Percentiles rank a stretch among this genome's conserved stretches.
These are phyloP conservation scores for Microstegium vimineum DNA, from an alignment of 176 grass and related monocot species.

Conservation along the genomic window DNA sequence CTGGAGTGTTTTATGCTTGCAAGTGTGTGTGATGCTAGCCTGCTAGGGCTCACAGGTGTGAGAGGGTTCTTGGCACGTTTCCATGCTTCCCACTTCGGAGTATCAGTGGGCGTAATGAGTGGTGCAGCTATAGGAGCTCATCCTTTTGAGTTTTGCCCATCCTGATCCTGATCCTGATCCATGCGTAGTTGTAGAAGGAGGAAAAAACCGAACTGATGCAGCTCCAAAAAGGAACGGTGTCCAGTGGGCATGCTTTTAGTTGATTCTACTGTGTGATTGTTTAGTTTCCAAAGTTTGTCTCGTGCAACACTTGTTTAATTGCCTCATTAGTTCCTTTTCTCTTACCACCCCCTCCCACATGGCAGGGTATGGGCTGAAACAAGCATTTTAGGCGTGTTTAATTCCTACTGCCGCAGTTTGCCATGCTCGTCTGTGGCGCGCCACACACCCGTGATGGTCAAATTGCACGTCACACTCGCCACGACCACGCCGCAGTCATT, in stretches of 20 bases:
- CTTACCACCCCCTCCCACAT: background rate
- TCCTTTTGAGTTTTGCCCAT: background rate
- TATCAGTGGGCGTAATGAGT: background rate
- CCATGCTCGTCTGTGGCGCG: too few relatives aligned
- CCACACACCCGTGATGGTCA: too few relatives aligned
- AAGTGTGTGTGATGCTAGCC: too few relatives aligned
- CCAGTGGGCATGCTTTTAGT: background rate
- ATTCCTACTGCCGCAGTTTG: too few relatives aligned
- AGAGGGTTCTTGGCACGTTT: too few relatives aligned
- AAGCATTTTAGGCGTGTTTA: too few relatives aligned
- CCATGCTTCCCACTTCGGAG: too few relatives aligned
- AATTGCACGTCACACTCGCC: too few relatives aligned
- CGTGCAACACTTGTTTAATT: background rate
- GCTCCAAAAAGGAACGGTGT: background rate
- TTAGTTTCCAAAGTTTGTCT: background rate
- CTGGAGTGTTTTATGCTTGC: too few relatives aligned
- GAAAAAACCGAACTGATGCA: background rate
- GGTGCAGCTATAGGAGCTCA: background rate
- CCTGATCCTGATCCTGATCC: background rate
- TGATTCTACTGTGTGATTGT: background rate
- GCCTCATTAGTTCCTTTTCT: too few relatives aligned
- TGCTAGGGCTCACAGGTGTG: too few relatives aligned
- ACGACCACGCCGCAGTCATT: too few relatives aligned
- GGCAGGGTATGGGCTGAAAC: background rate
- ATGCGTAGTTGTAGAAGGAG: background rate